Evolutionary conservation across 75 land plant genomes (phyloP).

Genomic region (Cunninghamia lanceolata): DNA sequence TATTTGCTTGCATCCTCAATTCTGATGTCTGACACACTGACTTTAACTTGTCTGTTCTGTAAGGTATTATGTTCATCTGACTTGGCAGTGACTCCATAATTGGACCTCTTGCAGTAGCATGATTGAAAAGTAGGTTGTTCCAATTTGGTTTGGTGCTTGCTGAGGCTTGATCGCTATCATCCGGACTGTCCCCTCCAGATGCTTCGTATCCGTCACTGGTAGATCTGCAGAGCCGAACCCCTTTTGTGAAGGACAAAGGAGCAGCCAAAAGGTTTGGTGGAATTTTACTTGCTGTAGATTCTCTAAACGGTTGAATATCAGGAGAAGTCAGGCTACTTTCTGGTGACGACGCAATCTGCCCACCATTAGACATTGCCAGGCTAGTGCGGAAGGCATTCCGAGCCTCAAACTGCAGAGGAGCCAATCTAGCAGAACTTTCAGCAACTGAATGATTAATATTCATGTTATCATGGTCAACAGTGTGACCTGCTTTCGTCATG

Average conservation of each 20-base stretch:
- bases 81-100: background rate
- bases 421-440: slow-evolving; percentile 39
- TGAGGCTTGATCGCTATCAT: slow-evolving; percentile 74
- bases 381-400: slow-evolving; percentile 67
- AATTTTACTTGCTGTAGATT: slow-evolving; percentile 53
- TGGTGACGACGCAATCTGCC: slow-evolving; percentile 39
- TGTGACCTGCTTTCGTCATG: slow-evolving; percentile 16
- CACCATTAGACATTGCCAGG: slow-evolving; percentile 39
- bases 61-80: background rate
- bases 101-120: slow-evolving; percentile 16
- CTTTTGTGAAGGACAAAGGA: slow-evolving; percentile 22
- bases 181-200: slow-evolving; percentile 82
- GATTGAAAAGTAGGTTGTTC: slow-evolving; percentile 36
- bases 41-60: background rate
- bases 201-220: slow-evolving; percentile 94
- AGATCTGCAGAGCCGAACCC: slow-evolving; percentile 61
- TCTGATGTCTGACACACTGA: background rate
- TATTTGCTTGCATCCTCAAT: background rate
- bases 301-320: slow-evolving; percentile 56
- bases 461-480: slow-evolving; percentile 11
- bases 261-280: slow-evolving; percentile 27
- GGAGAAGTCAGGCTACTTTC: slow-evolving; percentile 74
- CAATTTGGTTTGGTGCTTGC: slow-evolving; percentile 44
- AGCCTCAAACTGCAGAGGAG: slow-evolving; percentile 76
- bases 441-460: slow-evolving; percentile 13